These are phyloP conservation scores for Vigna hirtella DNA, from an alignment of 306 rosid species.

Conservation along the genomic window DNA sequence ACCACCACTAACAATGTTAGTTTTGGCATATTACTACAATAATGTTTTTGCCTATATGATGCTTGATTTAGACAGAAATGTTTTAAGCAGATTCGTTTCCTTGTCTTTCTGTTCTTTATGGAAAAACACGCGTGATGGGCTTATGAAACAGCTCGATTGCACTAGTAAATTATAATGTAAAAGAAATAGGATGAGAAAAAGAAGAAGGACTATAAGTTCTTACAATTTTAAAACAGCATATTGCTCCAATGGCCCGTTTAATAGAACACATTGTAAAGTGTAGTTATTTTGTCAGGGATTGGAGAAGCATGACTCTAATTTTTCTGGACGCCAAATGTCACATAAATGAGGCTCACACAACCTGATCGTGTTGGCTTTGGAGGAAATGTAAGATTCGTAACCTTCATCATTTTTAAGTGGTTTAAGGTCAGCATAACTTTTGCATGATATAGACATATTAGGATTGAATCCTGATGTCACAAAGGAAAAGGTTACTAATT, in stretches of 20 bases:
- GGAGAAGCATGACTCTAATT: conserved; percentile 34
- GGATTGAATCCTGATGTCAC: not conserved
- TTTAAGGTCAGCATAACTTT: conserved; percentile 6
- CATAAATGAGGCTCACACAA: conserved; percentile 9
- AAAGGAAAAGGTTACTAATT: not conserved
- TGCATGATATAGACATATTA: conserved; percentile 7
- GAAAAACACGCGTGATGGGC: not conserved
- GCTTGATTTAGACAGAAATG: conserved; percentile 9
- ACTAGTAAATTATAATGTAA: not conserved
- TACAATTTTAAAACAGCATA: not conserved
- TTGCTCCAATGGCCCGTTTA: not conserved
- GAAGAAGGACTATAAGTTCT: conserved; percentile 10
- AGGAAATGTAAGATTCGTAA: conserved; percentile 33
- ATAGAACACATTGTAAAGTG: conserved; percentile 2
- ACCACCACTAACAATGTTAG: conserved; percentile 37
- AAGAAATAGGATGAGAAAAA: not conserved
- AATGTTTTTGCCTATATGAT: conserved; percentile 18
- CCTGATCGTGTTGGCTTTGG: conserved; percentile 11
- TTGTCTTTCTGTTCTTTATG: too few species aligned
- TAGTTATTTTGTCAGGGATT: conserved; percentile 35
- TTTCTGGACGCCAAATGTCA: conserved; percentile 27
- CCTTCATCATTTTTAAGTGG: conserved; percentile 17
- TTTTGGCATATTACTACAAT: conserved; percentile 29
- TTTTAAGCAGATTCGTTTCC: not conserved
- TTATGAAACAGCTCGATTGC: not conserved